Base-by-base conservation (phyloP, 768 basidiomycete species). In the Lyophyllum decastes region DNA sequence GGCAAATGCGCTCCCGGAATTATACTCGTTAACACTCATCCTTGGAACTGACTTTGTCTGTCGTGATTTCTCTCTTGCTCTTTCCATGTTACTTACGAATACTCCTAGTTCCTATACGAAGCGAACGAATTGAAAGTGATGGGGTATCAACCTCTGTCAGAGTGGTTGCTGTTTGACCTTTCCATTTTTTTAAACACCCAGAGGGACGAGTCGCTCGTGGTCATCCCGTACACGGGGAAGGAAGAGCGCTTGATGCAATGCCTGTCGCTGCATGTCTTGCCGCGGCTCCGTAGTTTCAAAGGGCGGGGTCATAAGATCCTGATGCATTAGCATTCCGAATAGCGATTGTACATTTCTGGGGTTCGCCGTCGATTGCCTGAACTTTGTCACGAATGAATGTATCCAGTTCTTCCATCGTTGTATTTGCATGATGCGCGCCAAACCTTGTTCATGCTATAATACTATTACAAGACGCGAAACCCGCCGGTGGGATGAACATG, bases 21-120 rank as follows among this genome's bases (percentile, higher is more conserved):
- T 57, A 16, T 16, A 24, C 27, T 57, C 48, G 8, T 47, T 57
- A 43, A 57, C 55, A 8, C 41, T 57, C 19, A 25, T 57, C n/a
- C 40, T 57, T 19, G 40, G 27, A n/a, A 25, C 27, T 27, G 25
- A 17, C 2, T 25, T 21, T 17, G 55, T 57, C 3, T 38, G 55
- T 56, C n/a, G 44, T 17, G 2, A 45, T 21, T 5, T 9, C 8
- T 45, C 16, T 30, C 24, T 14, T n/a, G n/a, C 2, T 45, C 44
- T 45, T 8, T 21, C 2, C 21, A 10, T 21, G 9, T 10, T n/a
- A n/a, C 12, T 11, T 2, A 45, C n/a, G 19, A 21, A 12, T 22
- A 12, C 21, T 45, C 8, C 4, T 21, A 9, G n/a, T 22, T 2
- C 44, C 6, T n/a, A 12, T 2, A 12, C 4, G 44, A 17, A 21